Conservation (phyloP, 2,329 filamentous ascomycete genomes). For the Cordyceps farinosa region DNA sequence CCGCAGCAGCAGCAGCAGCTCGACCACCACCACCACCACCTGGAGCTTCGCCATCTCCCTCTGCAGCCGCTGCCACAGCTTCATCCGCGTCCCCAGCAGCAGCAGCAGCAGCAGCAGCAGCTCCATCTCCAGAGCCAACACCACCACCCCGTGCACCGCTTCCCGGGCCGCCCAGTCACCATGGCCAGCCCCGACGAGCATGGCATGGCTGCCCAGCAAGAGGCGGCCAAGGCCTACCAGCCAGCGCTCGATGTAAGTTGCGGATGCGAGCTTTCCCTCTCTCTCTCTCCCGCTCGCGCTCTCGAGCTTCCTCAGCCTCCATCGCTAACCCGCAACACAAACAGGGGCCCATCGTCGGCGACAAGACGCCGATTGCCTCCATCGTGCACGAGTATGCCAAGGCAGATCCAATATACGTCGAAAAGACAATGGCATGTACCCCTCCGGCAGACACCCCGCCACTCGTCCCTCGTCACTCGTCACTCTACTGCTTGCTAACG, state of each 20-base stretch:
- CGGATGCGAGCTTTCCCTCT: not conserved
- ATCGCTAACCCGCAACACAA: not conserved
- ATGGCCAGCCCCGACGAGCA: conserved; percentile 36
- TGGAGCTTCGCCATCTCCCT: conserved; percentile 17
- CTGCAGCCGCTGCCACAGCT: conserved; percentile 17
- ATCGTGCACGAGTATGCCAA: conserved; percentile 85
- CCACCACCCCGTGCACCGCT: not conserved
- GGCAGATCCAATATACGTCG: conserved; percentile 78
- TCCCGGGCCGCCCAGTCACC: conserved; percentile 19
- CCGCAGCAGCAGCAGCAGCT: not conserved
- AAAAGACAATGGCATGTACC: conserved; percentile 75
- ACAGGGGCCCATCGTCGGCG: conserved; percentile 79
- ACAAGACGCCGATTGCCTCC: conserved; percentile 69
- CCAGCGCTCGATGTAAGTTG: conserved; percentile 52
- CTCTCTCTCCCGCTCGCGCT: conserved; percentile 1
- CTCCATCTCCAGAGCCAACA: not conserved
- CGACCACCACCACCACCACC: conserved; percentile 18
- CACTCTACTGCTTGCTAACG: conserved; percentile 7
- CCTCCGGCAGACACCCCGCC: not conserved
- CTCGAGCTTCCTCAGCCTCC: conserved; percentile 18
- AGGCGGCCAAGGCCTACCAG: conserved; percentile 56
- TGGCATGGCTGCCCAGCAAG: conserved; percentile 57
- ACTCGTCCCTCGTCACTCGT: not conserved
- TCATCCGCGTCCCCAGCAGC: conserved; percentile 21
- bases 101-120: conserved; percentile 2